Evolutionary conservation across 2,329 filamentous ascomycete genomes (phyloP), one percentile per base, ranked within the genome.

Genomic region (Sporothrix luriei): DNA sequence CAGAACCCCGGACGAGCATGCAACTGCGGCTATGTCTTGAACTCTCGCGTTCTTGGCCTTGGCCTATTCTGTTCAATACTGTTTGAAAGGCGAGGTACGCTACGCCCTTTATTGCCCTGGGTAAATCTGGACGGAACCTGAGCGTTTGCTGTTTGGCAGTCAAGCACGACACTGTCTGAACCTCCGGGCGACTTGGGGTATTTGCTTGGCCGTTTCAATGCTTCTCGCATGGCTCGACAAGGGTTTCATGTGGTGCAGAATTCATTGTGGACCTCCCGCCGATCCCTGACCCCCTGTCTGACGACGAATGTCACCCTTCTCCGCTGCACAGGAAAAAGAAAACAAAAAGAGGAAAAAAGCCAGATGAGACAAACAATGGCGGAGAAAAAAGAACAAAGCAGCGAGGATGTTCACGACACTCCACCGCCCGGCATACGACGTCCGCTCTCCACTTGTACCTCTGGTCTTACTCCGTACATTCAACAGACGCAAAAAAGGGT

Each of bases 221-320:
- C 69, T 62, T 40, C 59, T 55, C 69, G 68, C 69, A 70, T 70
- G 69, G 69, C 69, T 68, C 26, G 69, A 70, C 69, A 70, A 70
- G 69, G 69, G 69, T 70, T 70, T 70, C 69, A 70, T 64, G 38
- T 69, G 26, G 57, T 65, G 48, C 59, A 46, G 48, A 48, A 49
- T 48, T n/a, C 14, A 49, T 14, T 52, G 68, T 54, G 57, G 48
- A 43, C 13, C 24, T 51, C 38, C 38, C 49, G 33, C 51, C 43
- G 49, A 66, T 48, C 61, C 40, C 16, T 65, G 38, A 43, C 49
- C 68, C 68, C 68, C 57, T 69, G 55, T 57, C 65, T 40, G 49
- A 65, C 24, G 26, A 69, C 62, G n/a, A 57, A 65, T n/a, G 51
- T 29, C 29, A 52, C 13, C 57, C 57, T 52, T n/a, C 21, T 43